Evolutionary conservation across 2,329 filamentous ascomycete species (phyloP), one percentile per base, ranked within the genome.

Genomic region (Dothideomycetidae sp.): DNA sequence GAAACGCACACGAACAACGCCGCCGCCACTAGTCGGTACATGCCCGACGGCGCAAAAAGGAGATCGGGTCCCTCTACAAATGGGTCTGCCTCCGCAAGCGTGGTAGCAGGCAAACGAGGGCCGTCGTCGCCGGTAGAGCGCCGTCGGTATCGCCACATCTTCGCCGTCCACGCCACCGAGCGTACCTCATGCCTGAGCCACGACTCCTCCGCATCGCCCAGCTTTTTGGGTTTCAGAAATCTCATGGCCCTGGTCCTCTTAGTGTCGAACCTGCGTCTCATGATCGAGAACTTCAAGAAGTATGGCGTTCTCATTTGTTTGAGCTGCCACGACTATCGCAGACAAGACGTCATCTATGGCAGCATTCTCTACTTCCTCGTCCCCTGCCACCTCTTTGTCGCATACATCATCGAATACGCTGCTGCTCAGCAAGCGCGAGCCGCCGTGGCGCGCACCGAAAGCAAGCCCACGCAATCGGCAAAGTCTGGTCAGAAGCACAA

Each of bases 221-320:
- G 83, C 56, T 96, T 94, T 54, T 63, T 93, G 11, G 90, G 90
- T 1, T 96, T 98, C 55, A 71, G 88, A 42, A 98, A 98, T 55
- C 70, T 98, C 45, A 93, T 94, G 83, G 81, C 93, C 28, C 78
- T 96, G 52, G 83, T 69, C 45, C 55, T 62, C 85, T 83, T 96
- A 52, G 84, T 88, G 34, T 90, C 86, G 51, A 98, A 98, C 55
- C 61, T 98, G 36, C 78, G 90, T 46, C 68, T 98, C 51, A 83
- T 96, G 64, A 85, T 98, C 53, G 90, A 96, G 60, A 98, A 98
- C 55, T 83, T 88, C 48, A 82, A 88, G 66, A 94, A 94, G 81
- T 98, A 98, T 55, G 90, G 90, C 37, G 84, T 96, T 41, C 67
- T 96, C 41, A 92, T 98, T 47, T 94, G 88, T 54, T 66, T 98